Percentiles rank a stretch among this genome's conserved stretches.
phyloP scores from a whole-genome alignment of 148 eudicot species.

The Agrostemma githago region DNA sequence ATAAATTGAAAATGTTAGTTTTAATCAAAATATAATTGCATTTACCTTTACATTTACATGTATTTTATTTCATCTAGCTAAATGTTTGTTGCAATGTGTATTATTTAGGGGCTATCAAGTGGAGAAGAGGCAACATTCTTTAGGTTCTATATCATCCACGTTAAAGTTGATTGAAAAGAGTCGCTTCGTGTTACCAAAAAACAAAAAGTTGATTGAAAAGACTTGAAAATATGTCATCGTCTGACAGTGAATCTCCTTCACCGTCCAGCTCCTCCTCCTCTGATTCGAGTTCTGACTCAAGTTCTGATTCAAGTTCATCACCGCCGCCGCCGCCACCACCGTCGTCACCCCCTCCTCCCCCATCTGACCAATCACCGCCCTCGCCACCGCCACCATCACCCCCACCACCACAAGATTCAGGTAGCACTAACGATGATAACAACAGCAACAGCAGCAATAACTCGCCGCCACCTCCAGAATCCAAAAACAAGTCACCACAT shows the following conservation, averaged over 20 bases:
- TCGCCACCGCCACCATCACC: not conserved
- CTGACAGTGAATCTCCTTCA: conserved; percentile 22
- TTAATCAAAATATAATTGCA: not conserved
- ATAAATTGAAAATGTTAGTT: not conserved
- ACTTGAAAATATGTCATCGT: conserved; percentile 12
- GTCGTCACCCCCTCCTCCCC: conserved; percentile 23
- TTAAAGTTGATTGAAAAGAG: not conserved
- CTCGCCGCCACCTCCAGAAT: conserved; percentile 29
- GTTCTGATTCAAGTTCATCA: conserved; percentile 18
- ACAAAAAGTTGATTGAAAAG: not conserved
- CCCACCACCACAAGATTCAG: conserved; percentile 19
- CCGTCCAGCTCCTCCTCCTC: conserved; percentile 18
- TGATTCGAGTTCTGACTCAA: conserved; percentile 17
- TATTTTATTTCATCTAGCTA: not conserved
- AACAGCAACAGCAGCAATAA: conserved; percentile 13
- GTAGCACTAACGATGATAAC: not conserved
- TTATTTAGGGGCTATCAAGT: conserved; percentile 31
- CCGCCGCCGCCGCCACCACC: conserved; percentile 22
- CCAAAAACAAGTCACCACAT: conserved; percentile 20
- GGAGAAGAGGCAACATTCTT: conserved; percentile 47
- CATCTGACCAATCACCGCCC: conserved; percentile 6
- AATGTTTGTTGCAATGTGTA: not conserved
- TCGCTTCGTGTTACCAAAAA: too few relatives aligned
- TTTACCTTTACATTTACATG: not conserved
- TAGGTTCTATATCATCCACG: not conserved